Evolutionary conservation across 805 yeast genomes (phyloP), one percentile per base, ranked within the genome.

Genomic region (Nakazawaea wickerhamii): DNA sequence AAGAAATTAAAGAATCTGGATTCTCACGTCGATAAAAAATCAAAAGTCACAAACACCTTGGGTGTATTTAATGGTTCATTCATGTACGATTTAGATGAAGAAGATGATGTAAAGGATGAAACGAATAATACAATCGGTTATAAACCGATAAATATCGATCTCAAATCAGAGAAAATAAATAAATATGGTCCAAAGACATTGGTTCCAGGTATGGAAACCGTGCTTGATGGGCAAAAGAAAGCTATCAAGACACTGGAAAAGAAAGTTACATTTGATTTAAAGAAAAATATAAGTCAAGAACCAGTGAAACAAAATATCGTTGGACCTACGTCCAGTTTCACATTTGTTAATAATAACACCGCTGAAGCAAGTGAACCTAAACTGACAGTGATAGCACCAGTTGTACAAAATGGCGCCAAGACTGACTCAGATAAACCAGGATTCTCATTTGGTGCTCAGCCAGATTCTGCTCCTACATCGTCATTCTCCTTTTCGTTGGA

Each of bases 11-110:
- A 11, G n/a, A 15, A 18, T 11, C 23, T n/a, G 19, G 27, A 22
- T 6, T 30, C 34, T 5, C 40, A 41, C 23, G 19, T 36, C 18
- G 31, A 30, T 18, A 42, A 42, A 27, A 43, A 43, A 23, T 10
- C 8, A 10, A 43, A 37, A 21, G 18, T 30, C n/a, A 37, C 41
- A 6, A 43, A 43, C 20, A 37, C 34, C 13, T 32, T 39, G 10
- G 45, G 45, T 11, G 30, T 43, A 14, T 43, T 43, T 15, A 37
- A 28, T 30, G 44, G 44, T 8, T 36, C 44, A 11, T 41, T 41
- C 11, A 36, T 41, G 40, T 41, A 41, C 14, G 44, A 41, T 23
- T 36, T 41, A 15, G 44, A 41, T 19, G 44, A 41, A 17, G 40
- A 41, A 22, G 44, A 41, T 10, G 37, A 41, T n/a, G 38, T 20